Conservation (phyloP, 805 yeast genomes). For the Blastobotrys peoriensis region DNA sequence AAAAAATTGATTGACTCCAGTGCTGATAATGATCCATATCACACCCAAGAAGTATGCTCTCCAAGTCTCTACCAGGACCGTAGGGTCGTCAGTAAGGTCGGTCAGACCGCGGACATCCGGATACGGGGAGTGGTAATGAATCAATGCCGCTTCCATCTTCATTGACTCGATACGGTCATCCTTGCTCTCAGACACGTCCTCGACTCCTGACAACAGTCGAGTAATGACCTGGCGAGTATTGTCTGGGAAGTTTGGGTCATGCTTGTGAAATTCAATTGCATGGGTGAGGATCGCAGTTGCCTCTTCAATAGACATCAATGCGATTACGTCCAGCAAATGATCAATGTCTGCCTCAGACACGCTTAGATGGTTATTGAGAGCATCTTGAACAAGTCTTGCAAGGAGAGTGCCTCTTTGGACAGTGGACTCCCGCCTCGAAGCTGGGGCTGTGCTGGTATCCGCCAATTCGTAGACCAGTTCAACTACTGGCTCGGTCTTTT, state of each 20-base stretch:
- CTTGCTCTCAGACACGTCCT: slow-evolving; percentile 9
- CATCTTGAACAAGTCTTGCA: not conserved
- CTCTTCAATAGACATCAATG: slow-evolving; percentile 30
- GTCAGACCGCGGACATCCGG: slow-evolving; percentile 62
- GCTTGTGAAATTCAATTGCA: slow-evolving; percentile 34
- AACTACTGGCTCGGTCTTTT: too few relatives aligned
- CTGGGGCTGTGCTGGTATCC: too few relatives aligned
- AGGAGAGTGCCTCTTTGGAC: not conserved
- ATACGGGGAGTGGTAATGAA: slow-evolving; percentile 43
- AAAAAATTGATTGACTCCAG: slow-evolving; percentile 35
- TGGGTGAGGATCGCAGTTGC: slow-evolving; percentile 34
- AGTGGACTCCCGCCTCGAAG: too few relatives aligned
- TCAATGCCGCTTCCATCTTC: slow-evolving; percentile 37
- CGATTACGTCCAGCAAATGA: slow-evolving; percentile 14
- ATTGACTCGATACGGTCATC: slow-evolving; percentile 19
- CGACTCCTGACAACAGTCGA: slow-evolving; percentile 17
- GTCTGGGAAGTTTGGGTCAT: slow-evolving; percentile 42
- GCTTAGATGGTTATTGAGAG: too few relatives aligned
- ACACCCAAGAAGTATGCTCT: slow-evolving; percentile 35
- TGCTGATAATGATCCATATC: slow-evolving; percentile 22
- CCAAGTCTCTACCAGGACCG: slow-evolving; percentile 42
- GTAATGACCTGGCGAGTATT: slow-evolving; percentile 31
- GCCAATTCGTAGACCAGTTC: too few relatives aligned
- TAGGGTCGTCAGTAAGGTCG: slow-evolving; percentile 43
- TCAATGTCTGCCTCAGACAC: slow-evolving; percentile 17